These are phyloP conservation scores for Backusella mclennaniae DNA, from an alignment of 192 early-diverging fungal genomes.

Conservation along the genomic window DNA sequence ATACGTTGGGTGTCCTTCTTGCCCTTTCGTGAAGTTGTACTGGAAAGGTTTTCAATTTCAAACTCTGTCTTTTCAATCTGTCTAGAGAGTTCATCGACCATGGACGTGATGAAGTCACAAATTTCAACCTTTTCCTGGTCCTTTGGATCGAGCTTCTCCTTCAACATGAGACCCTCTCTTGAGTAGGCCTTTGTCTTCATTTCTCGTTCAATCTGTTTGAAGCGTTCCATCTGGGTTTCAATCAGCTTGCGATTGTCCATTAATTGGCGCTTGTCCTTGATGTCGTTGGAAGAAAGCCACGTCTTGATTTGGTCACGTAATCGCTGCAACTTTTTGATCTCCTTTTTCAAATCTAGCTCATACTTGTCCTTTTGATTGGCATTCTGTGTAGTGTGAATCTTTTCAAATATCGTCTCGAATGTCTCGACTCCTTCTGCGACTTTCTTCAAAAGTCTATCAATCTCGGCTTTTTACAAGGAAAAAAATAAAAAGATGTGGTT, in stretches of 20 bases:
- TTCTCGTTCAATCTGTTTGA: conserved; percentile 98
- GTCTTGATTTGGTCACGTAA: conserved; percentile 97
- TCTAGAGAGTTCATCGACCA: conserved; percentile 78
- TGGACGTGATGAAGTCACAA: conserved; percentile 79
- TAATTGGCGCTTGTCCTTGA: conserved; percentile 95
- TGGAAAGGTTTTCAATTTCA: conserved; percentile 75
- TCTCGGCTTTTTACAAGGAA: conserved; percentile 69
- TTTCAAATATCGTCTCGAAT: conserved; percentile 90
- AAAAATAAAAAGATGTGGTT: neutral
- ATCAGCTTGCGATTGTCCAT: conserved; percentile 92
- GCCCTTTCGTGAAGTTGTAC: conserved; percentile 55
- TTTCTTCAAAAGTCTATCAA: conserved; percentile 93
- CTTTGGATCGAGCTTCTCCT: conserved; percentile 86
- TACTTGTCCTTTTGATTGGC: conserved; percentile 95
- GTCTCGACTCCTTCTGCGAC: conserved; percentile 94
- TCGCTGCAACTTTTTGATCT: conserved; percentile 98
- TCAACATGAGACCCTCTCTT: conserved; percentile 85
- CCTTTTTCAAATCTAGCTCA: conserved; percentile 96
- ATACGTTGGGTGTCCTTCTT: conserved; percentile 75
- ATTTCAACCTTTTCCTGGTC: conserved; percentile 89
- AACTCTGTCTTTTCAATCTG: conserved; percentile 94
- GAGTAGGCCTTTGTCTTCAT: conserved; percentile 99
- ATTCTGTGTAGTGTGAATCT: conserved; percentile 79
- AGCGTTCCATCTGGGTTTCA: conserved; percentile 98
- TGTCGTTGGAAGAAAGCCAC: conserved; percentile 92